Conservation (phyloP, 768 basidiomycete genomes). For the Amyloporia xantha region DNA sequence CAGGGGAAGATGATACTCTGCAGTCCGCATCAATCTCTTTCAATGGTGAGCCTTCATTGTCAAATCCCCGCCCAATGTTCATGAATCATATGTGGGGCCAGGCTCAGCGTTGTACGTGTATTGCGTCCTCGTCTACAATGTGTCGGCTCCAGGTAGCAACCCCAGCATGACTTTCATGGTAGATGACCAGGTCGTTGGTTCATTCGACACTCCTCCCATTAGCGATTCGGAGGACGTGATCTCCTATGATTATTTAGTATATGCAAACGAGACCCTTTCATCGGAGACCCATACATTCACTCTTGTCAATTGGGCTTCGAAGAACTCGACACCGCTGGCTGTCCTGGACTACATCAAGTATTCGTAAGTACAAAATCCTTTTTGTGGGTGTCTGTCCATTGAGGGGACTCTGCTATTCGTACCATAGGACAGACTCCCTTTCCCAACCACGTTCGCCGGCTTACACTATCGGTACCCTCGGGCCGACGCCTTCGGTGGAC, state of each 20-base stretch:
- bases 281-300: conserved; percentile 23
- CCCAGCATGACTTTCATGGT: conserved; percentile 33
- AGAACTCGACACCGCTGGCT: conserved; percentile 23
- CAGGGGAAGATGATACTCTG: too few species aligned
- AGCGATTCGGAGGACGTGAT: conserved; percentile 13
- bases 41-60: conserved; percentile 30
- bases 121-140: conserved; percentile 28
- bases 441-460: too few species aligned
- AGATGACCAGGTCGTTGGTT: conserved; percentile 27
- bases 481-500: too few species aligned
- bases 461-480: too few species aligned
- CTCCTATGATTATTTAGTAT: conserved; percentile 30
- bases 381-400: neutral
- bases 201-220: conserved; percentile 22
- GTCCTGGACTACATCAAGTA: conserved; percentile 37
- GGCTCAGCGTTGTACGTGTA: conserved; percentile 40
- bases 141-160: conserved; percentile 19
- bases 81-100: conserved; percentile 6
- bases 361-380: conserved; percentile 19
- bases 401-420: neutral
- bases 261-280: conserved; percentile 13
- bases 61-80: neutral
- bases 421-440: neutral
- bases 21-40: conserved; percentile 29
- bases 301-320: conserved; percentile 27